Evolutionary conservation across 805 yeast genomes (phyloP).

Genomic region (Ogataea corticis): DNA sequence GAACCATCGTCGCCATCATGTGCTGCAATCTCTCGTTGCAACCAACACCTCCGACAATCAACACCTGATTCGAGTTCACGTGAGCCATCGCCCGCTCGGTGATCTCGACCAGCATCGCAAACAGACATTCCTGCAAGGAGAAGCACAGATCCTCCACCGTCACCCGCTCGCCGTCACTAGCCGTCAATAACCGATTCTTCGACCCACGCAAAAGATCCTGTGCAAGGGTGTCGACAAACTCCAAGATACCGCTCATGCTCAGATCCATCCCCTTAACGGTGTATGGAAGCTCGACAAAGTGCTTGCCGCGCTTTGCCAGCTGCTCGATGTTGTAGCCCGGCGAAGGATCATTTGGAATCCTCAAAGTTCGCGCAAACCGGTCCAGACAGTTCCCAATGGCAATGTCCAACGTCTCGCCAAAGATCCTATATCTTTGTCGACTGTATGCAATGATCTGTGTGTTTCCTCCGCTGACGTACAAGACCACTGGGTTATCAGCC

Average conservation of each 20-base stretch:
- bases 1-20: slow-evolving; percentile 96
- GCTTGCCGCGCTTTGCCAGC: slow-evolving; percentile 70
- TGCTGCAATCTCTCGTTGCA: slow-evolving; percentile 87
- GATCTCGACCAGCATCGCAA: slow-evolving; percentile 95
- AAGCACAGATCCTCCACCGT: slow-evolving; percentile 89
- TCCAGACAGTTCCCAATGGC: slow-evolving; percentile 98
- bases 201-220: slow-evolving; percentile 59
- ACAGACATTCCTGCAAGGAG: slow-evolving; percentile 87
- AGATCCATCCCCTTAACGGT: slow-evolving; percentile 99
- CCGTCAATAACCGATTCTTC: slow-evolving; percentile 40
- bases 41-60: slow-evolving; percentile 99
- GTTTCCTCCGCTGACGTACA: slow-evolving; percentile 97
- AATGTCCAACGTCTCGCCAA: slow-evolving; percentile 97
- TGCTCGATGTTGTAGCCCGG: slow-evolving; percentile 98
- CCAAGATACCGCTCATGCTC: slow-evolving; percentile 94
- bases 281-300: slow-evolving; percentile 79
- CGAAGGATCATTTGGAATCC: slow-evolving; percentile 88
- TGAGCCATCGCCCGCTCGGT: slow-evolving; percentile 99
- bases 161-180: slow-evolving; percentile 50
- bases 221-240: slow-evolving; percentile 79
- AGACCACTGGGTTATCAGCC: slow-evolving; percentile 95
- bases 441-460: slow-evolving; percentile 98
- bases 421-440: slow-evolving; percentile 90
- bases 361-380: slow-evolving; percentile 88
- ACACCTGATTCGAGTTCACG: slow-evolving; percentile 82